Base-by-base conservation (phyloP, 495 filamentous ascomycete species). In the Stereocaulon alpinum region DNA sequence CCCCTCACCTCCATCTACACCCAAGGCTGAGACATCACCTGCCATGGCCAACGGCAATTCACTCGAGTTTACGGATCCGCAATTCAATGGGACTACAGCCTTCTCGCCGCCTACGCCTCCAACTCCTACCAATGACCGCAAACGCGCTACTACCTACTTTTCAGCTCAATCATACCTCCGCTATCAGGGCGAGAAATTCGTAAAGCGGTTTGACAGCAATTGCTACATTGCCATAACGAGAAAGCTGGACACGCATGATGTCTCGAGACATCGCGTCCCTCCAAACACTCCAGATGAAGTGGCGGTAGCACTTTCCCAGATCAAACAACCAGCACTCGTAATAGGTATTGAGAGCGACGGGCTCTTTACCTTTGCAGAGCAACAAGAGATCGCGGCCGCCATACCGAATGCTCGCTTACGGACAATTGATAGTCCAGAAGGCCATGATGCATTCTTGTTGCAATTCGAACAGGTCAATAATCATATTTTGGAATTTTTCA, bases 141-240 rank as follows among this genome's bases (percentile, higher is more conserved):
- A 81, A 30, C 77, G 77, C 17, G 77, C 85, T 0, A 84, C 90
- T 2, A 94, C 90, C 6, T 95, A 95, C 69, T 98, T 96, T 72
- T 96, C 92, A 17, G 93, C 92, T 0, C 93, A 98, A 68, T 95
- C 89, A 1, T 98, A 98, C 69, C 86, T 98, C 7, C 87, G 93
- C n/a, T 98, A 98, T 72, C 93, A 98, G 73, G 92, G 88, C 44
- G 81, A 85, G 56, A 98, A 98, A 71, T 98, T 98, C 68, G 92
- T 96, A 62, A 90, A 89, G 67, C 85, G 93, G 7, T 98, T 96
- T 68, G 93, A 98, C 72, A 86, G 89, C 63, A 98, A 98, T 69
- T 97, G 93, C 75, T 98, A 98, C 73, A 97, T 98, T 59, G 91
- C 93, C 61, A 96, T 97, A 70, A 97, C 93, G 6, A 88, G 93